phyloP scores from a whole-genome alignment of 345 rosid genomes.

The Salix arbutifolia region DNA sequence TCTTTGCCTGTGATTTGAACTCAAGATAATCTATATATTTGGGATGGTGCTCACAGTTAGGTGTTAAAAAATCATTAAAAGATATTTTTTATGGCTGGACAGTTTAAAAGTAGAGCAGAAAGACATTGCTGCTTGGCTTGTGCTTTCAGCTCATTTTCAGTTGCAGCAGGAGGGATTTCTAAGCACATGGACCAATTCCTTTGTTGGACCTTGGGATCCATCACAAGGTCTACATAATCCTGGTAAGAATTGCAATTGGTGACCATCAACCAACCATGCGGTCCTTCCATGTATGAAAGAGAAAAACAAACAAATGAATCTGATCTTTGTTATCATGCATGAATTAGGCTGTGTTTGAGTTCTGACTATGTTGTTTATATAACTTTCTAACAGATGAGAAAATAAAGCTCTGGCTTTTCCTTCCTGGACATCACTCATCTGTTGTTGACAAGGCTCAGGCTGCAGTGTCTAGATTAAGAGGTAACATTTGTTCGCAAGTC shows the following conservation, averaged over 20 bases:
- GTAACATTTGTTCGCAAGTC: constrained; percentile 29
- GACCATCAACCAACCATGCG: background rate
- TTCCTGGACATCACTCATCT: constrained; percentile 75
- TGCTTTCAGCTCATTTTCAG: constrained; percentile 83
- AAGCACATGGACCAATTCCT: constrained; percentile 95
- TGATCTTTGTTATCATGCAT: background rate
- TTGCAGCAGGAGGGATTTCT: constrained; percentile 86
- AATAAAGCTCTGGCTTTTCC: constrained; percentile 98
- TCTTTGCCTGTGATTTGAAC: constrained; percentile 4
- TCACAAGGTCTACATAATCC: constrained; percentile 98
- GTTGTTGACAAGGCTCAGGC: constrained; percentile 72
- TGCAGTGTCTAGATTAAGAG: constrained; percentile 79
- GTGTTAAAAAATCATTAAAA: background rate
- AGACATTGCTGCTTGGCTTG: constrained; percentile 74
- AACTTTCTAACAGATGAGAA: constrained; percentile 64
- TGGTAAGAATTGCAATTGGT: constrained; percentile 45
- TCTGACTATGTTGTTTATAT: constrained; percentile 1
- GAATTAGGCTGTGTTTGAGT: background rate
- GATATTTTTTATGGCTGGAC: constrained; percentile 15
- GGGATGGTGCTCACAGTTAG: background rate
- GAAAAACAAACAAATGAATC: background rate
- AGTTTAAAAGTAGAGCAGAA: constrained; percentile 74
- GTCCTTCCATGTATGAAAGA: constrained; percentile 1
- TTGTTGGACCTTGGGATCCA: constrained; percentile 99
- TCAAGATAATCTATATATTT: constrained; percentile 2